Evolutionary conservation across 148 eudicot species (phyloP), one percentile per base, ranked within the genome.

Genomic region (Heliamphora exappendiculata): DNA sequence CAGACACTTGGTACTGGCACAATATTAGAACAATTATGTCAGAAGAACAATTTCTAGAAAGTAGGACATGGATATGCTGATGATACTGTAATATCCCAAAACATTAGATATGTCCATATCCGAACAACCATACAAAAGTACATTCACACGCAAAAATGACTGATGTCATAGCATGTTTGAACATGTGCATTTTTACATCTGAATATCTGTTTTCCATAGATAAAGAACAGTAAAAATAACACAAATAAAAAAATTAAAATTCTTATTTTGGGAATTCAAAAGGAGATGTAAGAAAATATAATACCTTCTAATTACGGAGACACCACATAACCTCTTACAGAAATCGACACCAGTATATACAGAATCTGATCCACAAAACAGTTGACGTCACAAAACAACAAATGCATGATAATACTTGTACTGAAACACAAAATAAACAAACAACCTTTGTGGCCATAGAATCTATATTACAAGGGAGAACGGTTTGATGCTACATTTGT

Each of bases 291-390:
- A n/a, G n/a, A n/a, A n/a, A n/a, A n/a, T n/a, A n/a, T n/a, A 65
- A 20, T 82, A 94, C 97, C 97, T 94, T 86, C 98, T 89, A 77
- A 94, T 85, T 47, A 94, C 81, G 68, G 98, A 90, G 72, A 94
- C 98, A 71, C 98, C 98, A 71, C 98, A 94, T 84, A 94, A 82
- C 74, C 96, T 89, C 85, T 91, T 94, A 79, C 96, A 91, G 78
- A 94, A 94, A 83, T 92, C 98, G 62, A 92, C 98, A 65, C 98
- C 98, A 80, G 90, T 87, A 83, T 94, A 94, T 37, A 94, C 97
- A 76, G 98, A 86, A 74, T 86, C 97, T 94, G 94, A 81, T 77
- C 74, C 42, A 67, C 69, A 80, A 62, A 62, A 75, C 41, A 31
- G 55, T 50, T 28, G 55, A 68, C n/a, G 39, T 74, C 45, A 72